These are phyloP conservation scores for Penicillium paneum DNA, from an alignment of 2,329 filamentous ascomycete species.

Conservation along the genomic window DNA sequence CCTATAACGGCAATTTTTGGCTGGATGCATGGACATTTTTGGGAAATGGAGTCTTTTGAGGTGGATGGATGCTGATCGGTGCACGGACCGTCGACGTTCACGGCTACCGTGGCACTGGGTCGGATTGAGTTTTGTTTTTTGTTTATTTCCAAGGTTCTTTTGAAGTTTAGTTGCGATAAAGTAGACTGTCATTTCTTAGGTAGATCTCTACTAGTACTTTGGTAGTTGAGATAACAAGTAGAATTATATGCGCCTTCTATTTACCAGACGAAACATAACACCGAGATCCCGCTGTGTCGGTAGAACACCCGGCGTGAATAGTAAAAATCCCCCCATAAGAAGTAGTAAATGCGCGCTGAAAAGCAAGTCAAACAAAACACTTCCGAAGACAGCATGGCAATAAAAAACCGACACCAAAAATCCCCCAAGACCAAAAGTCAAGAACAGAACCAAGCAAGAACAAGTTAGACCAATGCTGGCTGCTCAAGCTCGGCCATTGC, in stretches of 20 bases:
- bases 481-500: constrained; percentile 14
- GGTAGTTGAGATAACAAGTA: not conserved
- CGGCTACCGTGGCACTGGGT: not conserved
- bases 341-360: constrained; percentile 18
- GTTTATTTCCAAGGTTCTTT: not conserved
- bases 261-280: constrained; percentile 1
- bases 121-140: not conserved
- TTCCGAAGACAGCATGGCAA: not conserved
- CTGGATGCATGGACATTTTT: not conserved
- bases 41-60: not conserved
- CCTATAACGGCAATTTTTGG: not conserved
- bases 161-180: not conserved
- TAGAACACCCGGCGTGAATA: not conserved
- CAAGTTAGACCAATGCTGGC: constrained; percentile 13
- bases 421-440: not conserved
- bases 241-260: constrained; percentile 7
- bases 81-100: constrained; percentile 11
- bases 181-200: not conserved
- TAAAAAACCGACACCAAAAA: not conserved
- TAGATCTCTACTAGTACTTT: not conserved
- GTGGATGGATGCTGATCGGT: constrained; percentile 6
- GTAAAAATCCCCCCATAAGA: not conserved
- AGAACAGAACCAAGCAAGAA: not conserved
- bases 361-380: constrained; percentile 11
- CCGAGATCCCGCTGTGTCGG: not conserved